A percentile compares a stretch with the other conserved stretches of the same genome.
Evolutionary conservation across 2,329 filamentous ascomycete species (phyloP).

Genomic region (Mariannaea sp.): DNA sequence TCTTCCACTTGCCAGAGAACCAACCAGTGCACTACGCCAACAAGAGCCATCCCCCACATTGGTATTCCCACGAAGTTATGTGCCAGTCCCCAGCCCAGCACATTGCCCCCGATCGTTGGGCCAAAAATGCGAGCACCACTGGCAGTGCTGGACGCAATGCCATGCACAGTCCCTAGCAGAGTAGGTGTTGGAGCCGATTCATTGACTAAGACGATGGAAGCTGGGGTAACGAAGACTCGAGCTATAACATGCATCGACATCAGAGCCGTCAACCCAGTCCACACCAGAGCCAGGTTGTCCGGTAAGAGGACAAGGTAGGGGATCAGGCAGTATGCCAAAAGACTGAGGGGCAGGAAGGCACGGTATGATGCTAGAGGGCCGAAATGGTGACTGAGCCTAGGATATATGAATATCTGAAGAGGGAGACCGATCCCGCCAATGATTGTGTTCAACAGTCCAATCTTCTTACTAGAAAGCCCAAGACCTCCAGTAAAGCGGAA

Average conservation of each 20-base stretch:
- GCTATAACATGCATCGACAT: slow-evolving; percentile 27
- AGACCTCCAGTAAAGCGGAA: slow-evolving; percentile 33
- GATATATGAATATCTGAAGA: slow-evolving; percentile 32
- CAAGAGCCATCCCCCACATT: slow-evolving; percentile 23
- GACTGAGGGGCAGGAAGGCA: slow-evolving; percentile 30
- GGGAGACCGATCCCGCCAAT: slow-evolving; percentile 34
- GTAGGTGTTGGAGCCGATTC: slow-evolving; percentile 30
- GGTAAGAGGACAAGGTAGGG: slow-evolving; percentile 31
- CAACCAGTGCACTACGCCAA: slow-evolving; percentile 10
- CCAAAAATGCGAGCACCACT: slow-evolving; percentile 34
- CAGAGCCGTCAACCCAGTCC: slow-evolving; percentile 10
- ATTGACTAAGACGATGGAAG: slow-evolving; percentile 35
- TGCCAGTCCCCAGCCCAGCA: slow-evolving; percentile 33
- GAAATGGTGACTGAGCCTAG: slow-evolving; percentile 20
- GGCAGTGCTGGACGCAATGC: slow-evolving; percentile 34
- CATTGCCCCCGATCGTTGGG: slow-evolving; percentile 25
- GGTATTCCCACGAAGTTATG: slow-evolving; percentile 32
- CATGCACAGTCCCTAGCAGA: slow-evolving; percentile 33
- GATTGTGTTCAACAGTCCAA: slow-evolving; percentile 34
- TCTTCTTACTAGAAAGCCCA: slow-evolving; percentile 30
- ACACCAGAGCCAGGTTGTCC: slow-evolving; percentile 19
- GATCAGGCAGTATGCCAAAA: slow-evolving; percentile 27
- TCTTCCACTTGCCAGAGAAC: slow-evolving; percentile 11
- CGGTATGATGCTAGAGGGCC: slow-evolving; percentile 28
- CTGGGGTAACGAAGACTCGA: slow-evolving; percentile 32